Evolutionary conservation across 73 alveolate genomes (phyloP), one percentile per base, ranked within the genome.

Genomic region (Loxodes magnus): DNA sequence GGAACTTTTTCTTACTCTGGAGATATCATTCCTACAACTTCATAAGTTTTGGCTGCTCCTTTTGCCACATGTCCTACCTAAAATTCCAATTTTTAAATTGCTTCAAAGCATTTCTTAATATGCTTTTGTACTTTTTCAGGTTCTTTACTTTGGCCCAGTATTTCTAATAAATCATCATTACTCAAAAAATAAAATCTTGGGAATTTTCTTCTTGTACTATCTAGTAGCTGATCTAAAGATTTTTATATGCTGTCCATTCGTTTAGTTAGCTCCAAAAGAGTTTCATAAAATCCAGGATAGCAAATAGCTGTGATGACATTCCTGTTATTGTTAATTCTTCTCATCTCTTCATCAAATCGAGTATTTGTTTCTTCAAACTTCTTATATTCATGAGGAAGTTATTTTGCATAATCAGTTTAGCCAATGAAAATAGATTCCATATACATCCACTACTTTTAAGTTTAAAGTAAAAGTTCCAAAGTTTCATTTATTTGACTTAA

Each of bases 111-210:
- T 75, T 94, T 94, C 67, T 93, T 89, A 74, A 94, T 76, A 71
- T 94, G 98, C 77, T 94, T 88, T 52, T 88, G 89, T 12, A 94
- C 96, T 56, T 88, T 84, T 50, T 82, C 77, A 0, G 97, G 98
- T 52, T 94, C 97, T 36, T 94, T 77, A 9, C 96, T 82, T 53
- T 92, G 80, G 48, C 99, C 99, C 64, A 94, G 71, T 43, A 94
- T 83, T 58, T 94, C 98, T 35, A 94, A 86, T 34, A 95, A 74
- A 74, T 95, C 99, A 58, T 95, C 99, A 64, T 93, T 92, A 36
- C 99, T 93, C 36, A 95, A 78, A 96, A 95, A 95, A 78, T 93
- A 95, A 89, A 95, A 95, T 71, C 99, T 84, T 10, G 98, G 98
- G 87, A 95, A 95, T 60, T 74, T 76, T 56, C 79, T 84, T 71